A percentile compares a stretch with the other conserved stretches of the same genome.
Evolutionary conservation across 371 early-diverging fungal species (phyloP).

Genomic region (Mortierella sp.): DNA sequence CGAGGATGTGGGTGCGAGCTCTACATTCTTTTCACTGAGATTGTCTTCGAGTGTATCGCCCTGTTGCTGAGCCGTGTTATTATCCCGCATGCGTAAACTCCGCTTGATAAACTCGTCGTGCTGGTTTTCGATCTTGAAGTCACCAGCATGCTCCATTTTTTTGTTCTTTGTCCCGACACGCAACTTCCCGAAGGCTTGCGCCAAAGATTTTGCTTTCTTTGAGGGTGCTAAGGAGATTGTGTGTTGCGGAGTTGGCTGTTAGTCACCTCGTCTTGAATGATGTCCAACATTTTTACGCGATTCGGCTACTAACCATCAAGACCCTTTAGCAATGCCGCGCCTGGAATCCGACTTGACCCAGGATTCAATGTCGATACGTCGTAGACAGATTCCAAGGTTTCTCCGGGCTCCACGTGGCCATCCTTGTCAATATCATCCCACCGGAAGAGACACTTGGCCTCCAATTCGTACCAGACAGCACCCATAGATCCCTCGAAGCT

Average conservation of each 20-base stretch:
- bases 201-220: conserved; percentile 28
- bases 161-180: conserved; percentile 35
- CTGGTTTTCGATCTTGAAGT: conserved; percentile 32
- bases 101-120: conserved; percentile 34
- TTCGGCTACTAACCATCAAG: too few relatives aligned
- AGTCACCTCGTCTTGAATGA: background rate
- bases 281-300: background rate
- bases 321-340: background rate
- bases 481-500: conserved; percentile 52
- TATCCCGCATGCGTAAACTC: conserved; percentile 30
- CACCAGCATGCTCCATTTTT: conserved; percentile 24
- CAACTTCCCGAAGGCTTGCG: conserved; percentile 30
- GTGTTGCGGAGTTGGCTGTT: background rate
- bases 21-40: background rate
- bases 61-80: background rate
- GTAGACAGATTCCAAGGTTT: background rate
- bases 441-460: conserved; percentile 47
- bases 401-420: conserved; percentile 8
- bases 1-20: background rate
- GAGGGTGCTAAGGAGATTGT: conserved; percentile 11
- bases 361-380: background rate
- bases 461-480: conserved; percentile 49
- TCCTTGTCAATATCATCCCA: conserved; percentile 44
- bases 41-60: background rate
- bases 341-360: background rate